Conservation (phyloP, 2,329 filamentous ascomycete genomes). For the Fusarium vanettenii region DNA sequence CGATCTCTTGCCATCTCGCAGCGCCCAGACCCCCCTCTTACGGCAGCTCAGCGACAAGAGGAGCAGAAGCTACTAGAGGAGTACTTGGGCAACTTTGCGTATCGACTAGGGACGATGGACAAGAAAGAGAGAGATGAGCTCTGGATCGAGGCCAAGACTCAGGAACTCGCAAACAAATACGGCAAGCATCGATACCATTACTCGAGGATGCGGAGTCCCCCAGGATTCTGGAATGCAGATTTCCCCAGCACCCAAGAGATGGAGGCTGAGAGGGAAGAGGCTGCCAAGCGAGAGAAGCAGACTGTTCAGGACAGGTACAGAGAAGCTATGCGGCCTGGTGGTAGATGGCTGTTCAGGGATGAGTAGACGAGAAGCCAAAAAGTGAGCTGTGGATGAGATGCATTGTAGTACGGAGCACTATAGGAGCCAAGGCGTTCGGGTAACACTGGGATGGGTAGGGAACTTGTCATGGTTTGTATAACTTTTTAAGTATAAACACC, state of each 20-base stretch:
- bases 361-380: slow-evolving; percentile 61
- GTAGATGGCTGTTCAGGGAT: slow-evolving; percentile 85
- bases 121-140: slow-evolving; percentile 71
- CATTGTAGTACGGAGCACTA: not conserved
- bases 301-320: slow-evolving; percentile 79
- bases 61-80: slow-evolving; percentile 65
- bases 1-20: slow-evolving; percentile 71
- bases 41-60: slow-evolving; percentile 50
- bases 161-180: slow-evolving; percentile 77
- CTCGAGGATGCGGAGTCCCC: slow-evolving; percentile 77
- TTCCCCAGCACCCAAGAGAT: slow-evolving; percentile 91
- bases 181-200: slow-evolving; percentile 84
- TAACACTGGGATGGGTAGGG: not conserved
- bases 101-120: slow-evolving; percentile 68
- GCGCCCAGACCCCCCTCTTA: slow-evolving; percentile 54
- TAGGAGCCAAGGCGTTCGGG: slow-evolving; percentile 1
- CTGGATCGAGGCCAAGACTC: slow-evolving; percentile 80
- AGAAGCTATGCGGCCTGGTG: slow-evolving; percentile 82
- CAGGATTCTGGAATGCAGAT: slow-evolving; percentile 90
- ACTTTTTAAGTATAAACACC: not conserved
- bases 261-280: slow-evolving; percentile 72
- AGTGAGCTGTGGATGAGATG: not conserved
- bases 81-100: slow-evolving; percentile 68
- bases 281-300: slow-evolving; percentile 70
- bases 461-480: not conserved